A percentile compares a stretch with the other conserved stretches of the same genome.
Conservation (phyloP, 257 asterid species). For the Thymus quinquecostatus region DNA sequence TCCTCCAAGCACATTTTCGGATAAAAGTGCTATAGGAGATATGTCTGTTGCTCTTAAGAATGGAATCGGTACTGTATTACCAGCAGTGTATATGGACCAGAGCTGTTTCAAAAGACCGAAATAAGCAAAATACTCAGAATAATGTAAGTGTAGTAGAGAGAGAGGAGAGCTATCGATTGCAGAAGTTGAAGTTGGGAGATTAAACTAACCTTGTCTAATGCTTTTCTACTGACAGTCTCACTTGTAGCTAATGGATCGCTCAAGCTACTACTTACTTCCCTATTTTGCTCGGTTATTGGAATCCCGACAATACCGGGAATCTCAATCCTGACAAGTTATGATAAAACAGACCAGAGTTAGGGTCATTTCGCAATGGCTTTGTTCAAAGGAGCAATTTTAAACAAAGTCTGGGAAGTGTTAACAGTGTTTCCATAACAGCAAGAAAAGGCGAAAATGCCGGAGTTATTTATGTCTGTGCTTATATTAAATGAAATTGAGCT, state of each 20-base stretch:
- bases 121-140: neutral
- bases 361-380: neutral
- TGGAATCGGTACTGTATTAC: conserved; percentile 94
- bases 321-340: conserved; percentile 49
- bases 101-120: conserved; percentile 53
- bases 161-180: conserved; percentile 48
- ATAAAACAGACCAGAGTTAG: neutral
- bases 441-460: conserved; percentile 21
- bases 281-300: conserved; percentile 45
- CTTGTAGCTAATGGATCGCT: conserved; percentile 47
- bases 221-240: conserved; percentile 90
- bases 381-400: too few relatives aligned
- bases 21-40: conserved; percentile 93
- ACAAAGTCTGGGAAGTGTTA: neutral
- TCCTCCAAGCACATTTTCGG: conserved; percentile 80
- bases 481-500: conserved; percentile 14
- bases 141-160: conserved; percentile 1
- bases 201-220: conserved; percentile 81
- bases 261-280: conserved; percentile 43
- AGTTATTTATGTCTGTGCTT: conserved; percentile 10
- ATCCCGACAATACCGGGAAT: conserved; percentile 41
- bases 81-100: conserved; percentile 97
- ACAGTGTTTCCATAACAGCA: neutral
- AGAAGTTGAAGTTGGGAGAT: conserved; percentile 24
- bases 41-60: conserved; percentile 91